Evolutionary conservation across 2,329 filamentous ascomycete genomes (phyloP).

Genomic region (Claviceps sp.): DNA sequence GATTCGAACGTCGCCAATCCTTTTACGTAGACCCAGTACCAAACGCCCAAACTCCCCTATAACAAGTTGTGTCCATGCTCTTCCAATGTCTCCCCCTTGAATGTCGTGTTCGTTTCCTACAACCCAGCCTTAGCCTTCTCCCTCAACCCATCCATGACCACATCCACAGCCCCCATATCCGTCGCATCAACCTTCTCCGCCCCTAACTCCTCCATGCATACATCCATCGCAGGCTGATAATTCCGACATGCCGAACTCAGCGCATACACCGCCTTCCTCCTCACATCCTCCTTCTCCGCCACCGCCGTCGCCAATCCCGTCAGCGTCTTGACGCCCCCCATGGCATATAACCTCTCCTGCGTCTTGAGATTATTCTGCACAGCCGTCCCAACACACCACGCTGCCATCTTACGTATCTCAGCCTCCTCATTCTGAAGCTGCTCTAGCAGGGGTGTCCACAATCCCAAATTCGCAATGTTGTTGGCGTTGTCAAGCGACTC

Average conservation of each 20-base stretch:
- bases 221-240: slow-evolving; percentile 71
- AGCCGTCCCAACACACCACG: slow-evolving; percentile 89
- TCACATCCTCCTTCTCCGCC: slow-evolving; percentile 41
- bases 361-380: slow-evolving; percentile 89
- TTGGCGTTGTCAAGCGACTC: slow-evolving; percentile 95
- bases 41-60: slow-evolving; percentile 20
- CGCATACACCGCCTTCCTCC: slow-evolving; percentile 81
- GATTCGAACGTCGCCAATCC: not conserved
- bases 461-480: slow-evolving; percentile 63
- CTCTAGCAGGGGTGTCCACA: slow-evolving; percentile 71
- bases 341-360: slow-evolving; percentile 55
- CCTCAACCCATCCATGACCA: slow-evolving; percentile 54
- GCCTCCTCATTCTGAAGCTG: slow-evolving; percentile 54
- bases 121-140: slow-evolving; percentile 29
- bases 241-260: slow-evolving; percentile 79
- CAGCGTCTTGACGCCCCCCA: slow-evolving; percentile 57
- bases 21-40: slow-evolving; percentile 4
- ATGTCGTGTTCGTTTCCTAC: not conserved
- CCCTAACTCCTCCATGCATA: slow-evolving; percentile 49
- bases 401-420: slow-evolving; percentile 70
- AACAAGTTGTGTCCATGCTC: slow-evolving; percentile 13
- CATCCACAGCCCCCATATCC: slow-evolving; percentile 80
- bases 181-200: slow-evolving; percentile 58
- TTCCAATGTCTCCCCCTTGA: not conserved
- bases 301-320: slow-evolving; percentile 41